A percentile compares a stretch with the other conserved stretches of the same genome.
Conservation (phyloP, 495 filamentous ascomycete species). For the Neurospora sp. region DNA sequence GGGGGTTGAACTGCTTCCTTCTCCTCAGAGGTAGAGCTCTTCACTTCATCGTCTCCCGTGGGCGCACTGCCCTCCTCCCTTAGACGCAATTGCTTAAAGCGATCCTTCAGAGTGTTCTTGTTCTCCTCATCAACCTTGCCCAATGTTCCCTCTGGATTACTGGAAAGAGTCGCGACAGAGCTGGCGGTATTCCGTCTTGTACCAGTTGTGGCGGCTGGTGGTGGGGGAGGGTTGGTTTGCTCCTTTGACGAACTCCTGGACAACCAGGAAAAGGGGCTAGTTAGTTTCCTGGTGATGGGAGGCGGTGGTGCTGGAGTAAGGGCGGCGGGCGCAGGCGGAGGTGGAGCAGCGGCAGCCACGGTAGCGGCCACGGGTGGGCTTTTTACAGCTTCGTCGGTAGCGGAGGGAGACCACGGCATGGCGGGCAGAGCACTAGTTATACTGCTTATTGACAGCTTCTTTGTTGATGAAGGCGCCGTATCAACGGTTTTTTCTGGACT, state of each 20-base stretch:
- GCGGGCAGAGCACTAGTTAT: constrained; percentile 39
- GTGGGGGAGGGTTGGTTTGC: constrained; percentile 48
- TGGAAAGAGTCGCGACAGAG: constrained; percentile 62
- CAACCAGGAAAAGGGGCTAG: constrained; percentile 76
- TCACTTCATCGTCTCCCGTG: constrained; percentile 38
- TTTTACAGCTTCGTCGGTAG: constrained; percentile 28
- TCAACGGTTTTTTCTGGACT: constrained; percentile 13
- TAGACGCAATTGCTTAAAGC: constrained; percentile 77
- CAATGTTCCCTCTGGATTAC: constrained; percentile 63
- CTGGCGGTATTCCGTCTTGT: constrained; percentile 57
- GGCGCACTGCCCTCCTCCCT: constrained; percentile 58
- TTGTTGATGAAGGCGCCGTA: constrained; percentile 24
- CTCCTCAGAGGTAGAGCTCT: constrained; percentile 42
- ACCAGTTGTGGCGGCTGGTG: constrained; percentile 21
- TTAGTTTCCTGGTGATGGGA: constrained; percentile 51
- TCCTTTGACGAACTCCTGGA: constrained; percentile 58
- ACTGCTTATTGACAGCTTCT: constrained; percentile 37
- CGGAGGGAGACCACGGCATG: constrained; percentile 44
- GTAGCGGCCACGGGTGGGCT: constrained; percentile 24
- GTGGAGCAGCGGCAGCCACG: constrained; percentile 3
- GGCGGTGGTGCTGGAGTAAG: constrained; percentile 32
- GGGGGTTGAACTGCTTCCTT: constrained; percentile 36
- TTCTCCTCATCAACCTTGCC: constrained; percentile 56
- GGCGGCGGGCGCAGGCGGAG: constrained; percentile 21
- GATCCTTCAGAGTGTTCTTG: constrained; percentile 66